phyloP scores from a whole-genome alignment of 495 filamentous ascomycete species.

The Cetradonia linearis region DNA sequence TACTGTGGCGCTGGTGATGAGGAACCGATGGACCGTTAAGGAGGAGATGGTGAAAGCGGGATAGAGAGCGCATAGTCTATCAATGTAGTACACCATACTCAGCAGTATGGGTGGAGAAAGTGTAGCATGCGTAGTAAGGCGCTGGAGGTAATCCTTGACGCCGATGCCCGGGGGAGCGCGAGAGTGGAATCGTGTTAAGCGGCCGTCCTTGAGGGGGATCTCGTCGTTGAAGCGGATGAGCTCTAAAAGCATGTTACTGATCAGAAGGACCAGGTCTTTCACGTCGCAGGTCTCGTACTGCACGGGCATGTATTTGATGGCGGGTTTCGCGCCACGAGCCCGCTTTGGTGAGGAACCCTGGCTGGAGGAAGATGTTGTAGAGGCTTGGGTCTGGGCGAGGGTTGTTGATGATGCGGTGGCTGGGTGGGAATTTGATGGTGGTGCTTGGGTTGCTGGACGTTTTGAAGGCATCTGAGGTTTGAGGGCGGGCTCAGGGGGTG shows the following conservation, averaged over 20 bases:
- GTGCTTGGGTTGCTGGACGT: conserved; percentile 16
- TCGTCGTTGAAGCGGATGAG: conserved; percentile 86
- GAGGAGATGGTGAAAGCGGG: conserved; percentile 89
- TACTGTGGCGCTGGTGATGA: conserved; percentile 91
- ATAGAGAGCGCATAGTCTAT: conserved; percentile 84
- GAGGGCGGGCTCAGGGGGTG: conserved; percentile 24
- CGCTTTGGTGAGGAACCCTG: conserved; percentile 44
- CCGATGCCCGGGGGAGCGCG: conserved; percentile 90
- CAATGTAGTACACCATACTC: conserved; percentile 99
- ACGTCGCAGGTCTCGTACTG: conserved; percentile 70
- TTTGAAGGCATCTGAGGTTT: conserved; percentile 22
- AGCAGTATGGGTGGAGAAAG: conserved; percentile 88
- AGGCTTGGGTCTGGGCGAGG: conserved; percentile 35
- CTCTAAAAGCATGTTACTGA: conserved; percentile 91
- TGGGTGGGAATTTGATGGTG: conserved; percentile 19
- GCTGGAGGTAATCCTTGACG: conserved; percentile 82
- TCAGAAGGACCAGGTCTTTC: conserved; percentile 76
- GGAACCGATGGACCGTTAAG: conserved; percentile 90
- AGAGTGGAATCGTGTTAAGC: conserved; percentile 90
- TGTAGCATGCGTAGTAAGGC: conserved; percentile 87
- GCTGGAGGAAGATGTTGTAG: conserved; percentile 38
- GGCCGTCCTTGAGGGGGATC: conserved; percentile 71
- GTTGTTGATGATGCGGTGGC: conserved; percentile 35
- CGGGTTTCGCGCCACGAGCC: conserved; percentile 42
- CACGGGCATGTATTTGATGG: conserved; percentile 60